Conservation (phyloP, 805 yeast species). For the Naumovozyma castellii region DNA sequence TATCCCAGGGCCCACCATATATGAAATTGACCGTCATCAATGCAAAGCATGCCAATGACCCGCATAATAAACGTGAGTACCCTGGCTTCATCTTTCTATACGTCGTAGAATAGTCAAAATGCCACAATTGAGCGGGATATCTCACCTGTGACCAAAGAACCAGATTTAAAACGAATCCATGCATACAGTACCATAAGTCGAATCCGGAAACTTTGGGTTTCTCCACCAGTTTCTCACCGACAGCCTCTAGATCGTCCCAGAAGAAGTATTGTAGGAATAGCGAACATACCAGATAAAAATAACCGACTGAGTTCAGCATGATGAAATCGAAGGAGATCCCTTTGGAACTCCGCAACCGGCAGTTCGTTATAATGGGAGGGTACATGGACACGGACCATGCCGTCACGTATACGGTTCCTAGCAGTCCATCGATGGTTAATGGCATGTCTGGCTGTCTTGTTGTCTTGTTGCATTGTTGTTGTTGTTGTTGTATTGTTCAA, state of each 20-base stretch:
- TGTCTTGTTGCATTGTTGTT: not conserved
- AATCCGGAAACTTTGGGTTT: constrained; percentile 36
- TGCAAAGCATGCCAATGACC: constrained; percentile 8
- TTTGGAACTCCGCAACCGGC: constrained; percentile 34
- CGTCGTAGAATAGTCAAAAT: constrained; percentile 14
- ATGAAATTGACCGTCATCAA: constrained; percentile 7
- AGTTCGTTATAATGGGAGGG: constrained; percentile 38
- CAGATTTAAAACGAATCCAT: constrained; percentile 37
- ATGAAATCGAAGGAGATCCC: constrained; percentile 44
- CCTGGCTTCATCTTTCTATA: constrained; percentile 19
- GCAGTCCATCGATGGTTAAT: constrained; percentile 11
- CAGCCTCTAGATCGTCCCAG: constrained; percentile 24
- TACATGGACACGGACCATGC: constrained; percentile 43
- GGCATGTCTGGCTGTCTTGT: not conserved
- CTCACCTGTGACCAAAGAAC: constrained; percentile 35
- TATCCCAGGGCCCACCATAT: constrained; percentile 16
- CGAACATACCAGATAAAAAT: constrained; percentile 36
- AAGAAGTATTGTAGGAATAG: constrained; percentile 35
- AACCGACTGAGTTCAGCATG: constrained; percentile 39
- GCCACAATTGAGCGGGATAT: constrained; percentile 24
- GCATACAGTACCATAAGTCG: constrained; percentile 40
- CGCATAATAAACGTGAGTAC: constrained; percentile 15
- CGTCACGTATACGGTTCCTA: constrained; percentile 33
- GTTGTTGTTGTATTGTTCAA: too few relatives aligned
- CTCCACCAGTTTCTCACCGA: constrained; percentile 1